These are phyloP conservation scores for Calonectria henricotiae DNA, from an alignment of 2,329 filamentous ascomycete genomes.

Conservation along the genomic window DNA sequence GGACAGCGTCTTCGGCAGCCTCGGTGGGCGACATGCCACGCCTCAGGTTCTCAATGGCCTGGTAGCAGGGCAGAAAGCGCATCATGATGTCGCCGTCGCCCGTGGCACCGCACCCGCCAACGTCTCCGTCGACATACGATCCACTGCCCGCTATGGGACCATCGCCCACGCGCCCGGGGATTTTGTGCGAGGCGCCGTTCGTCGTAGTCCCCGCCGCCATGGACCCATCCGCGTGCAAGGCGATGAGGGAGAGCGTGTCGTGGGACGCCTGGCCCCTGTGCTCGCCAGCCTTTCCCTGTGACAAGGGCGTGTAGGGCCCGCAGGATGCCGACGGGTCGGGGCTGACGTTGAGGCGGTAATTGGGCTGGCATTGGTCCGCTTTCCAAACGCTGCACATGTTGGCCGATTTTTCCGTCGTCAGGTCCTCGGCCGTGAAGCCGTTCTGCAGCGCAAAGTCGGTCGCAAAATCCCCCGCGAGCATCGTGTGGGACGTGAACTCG, in stretches of 20 bases:
- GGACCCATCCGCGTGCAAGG: constrained; percentile 60
- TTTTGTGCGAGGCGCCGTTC: constrained; percentile 70
- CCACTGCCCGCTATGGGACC: constrained; percentile 71
- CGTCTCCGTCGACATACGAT: constrained; percentile 70
- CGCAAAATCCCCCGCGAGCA: constrained; percentile 69
- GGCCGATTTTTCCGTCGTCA: constrained; percentile 62
- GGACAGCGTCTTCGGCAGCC: constrained; percentile 68
- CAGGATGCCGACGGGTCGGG: constrained; percentile 63
- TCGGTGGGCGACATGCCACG: constrained; percentile 65
- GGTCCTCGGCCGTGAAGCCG: constrained; percentile 65
- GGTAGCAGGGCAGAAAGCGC: constrained; percentile 72
- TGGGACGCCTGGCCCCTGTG: constrained; percentile 57
- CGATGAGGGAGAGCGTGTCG: constrained; percentile 71
- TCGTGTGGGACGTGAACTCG: constrained; percentile 67
- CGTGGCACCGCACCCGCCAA: constrained; percentile 71
- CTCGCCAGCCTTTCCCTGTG: neutral
- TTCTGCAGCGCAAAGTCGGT: constrained; percentile 69
- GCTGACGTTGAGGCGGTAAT: constrained; percentile 66
- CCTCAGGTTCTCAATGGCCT: constrained; percentile 70
- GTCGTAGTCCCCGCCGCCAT: constrained; percentile 73
- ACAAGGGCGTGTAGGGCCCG: constrained; percentile 64
- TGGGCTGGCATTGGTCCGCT: constrained; percentile 64
- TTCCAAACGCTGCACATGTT: constrained; percentile 64
- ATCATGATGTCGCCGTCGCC: constrained; percentile 74
- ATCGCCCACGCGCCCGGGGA: constrained; percentile 71